Base-by-base conservation (phyloP, 352 stramenopile species). In the Hyphochytrium catenoides region DNA sequence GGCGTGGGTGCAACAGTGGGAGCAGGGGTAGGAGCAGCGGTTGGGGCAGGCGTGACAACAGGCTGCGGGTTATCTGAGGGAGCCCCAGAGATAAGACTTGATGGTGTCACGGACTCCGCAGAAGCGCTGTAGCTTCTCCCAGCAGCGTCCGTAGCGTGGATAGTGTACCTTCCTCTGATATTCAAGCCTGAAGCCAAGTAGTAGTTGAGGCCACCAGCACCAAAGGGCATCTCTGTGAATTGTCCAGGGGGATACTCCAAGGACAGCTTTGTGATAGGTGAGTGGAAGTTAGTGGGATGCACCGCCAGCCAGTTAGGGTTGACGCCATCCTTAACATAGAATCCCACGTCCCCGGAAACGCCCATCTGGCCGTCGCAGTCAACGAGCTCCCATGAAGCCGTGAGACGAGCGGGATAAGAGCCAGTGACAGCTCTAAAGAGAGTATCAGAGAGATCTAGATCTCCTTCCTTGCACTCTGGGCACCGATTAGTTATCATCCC, bases 361-460 rank as follows among this genome's bases (percentile, higher is more conserved):
- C 57, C 57, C n/a, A n/a, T n/a, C n/a, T n/a, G n/a, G n/a, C n/a
- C n/a, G n/a, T n/a, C n/a, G 40, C 62, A 74, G 4, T 59, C 44
- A 32, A 49, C 61, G 41, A 68, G 73, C 16, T 49, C 23, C 62
- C 62, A 75, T 52, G 18, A 59, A 24, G 51, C 50, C 12, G 39
- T 42, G 16, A 57, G 34, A 1, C 48, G 51, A 14, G 42, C 54
- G 16, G 51, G 48, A 16, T 43, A 31, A 22, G 16, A 51, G 11
- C 66, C 66, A 19, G 66, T 81, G 41, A 81, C 57, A 18, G 56
- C 48, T 25, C 52, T 59, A 48, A 69, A 81, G 19, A 81, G 59
- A 0, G 48, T 57, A 6, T 61, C 58, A 21, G 62, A 75, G 43
- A 73, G 29, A 53, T 68, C 38, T 46, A 62, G 44, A 33, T 72